These are phyloP conservation scores for Tolypocladium amazonense DNA, from an alignment of 2,329 filamentous ascomycete genomes.

Conservation along the genomic window DNA sequence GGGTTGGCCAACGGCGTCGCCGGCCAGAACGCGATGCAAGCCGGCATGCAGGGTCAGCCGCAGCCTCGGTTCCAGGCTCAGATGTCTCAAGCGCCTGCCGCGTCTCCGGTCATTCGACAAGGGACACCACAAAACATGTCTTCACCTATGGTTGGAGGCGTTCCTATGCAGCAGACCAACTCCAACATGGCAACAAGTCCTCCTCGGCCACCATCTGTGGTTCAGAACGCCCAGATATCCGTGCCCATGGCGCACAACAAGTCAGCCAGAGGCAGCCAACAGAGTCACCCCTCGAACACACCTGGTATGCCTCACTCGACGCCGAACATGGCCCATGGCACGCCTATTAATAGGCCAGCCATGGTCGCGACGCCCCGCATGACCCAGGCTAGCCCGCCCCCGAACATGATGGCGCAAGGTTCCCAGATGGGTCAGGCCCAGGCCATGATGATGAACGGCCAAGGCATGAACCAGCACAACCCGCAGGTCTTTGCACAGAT, in stretches of 20 bases:
- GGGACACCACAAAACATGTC: conserved; percentile 55
- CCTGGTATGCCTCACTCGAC: conserved; percentile 52
- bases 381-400: conserved; percentile 51
- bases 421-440: conserved; percentile 41
- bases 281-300: conserved; percentile 54
- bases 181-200: conserved; percentile 62
- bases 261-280: conserved; percentile 54
- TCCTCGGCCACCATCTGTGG: conserved; percentile 54
- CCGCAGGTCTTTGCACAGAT: conserved; percentile 33
- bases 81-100: conserved; percentile 51
- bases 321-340: conserved; percentile 49
- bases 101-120: conserved; percentile 57
- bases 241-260: conserved; percentile 52
- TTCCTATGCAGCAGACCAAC: conserved; percentile 53
- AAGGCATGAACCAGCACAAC: conserved; percentile 27
- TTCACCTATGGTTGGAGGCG: conserved; percentile 52
- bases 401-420: conserved; percentile 46
- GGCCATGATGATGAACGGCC: conserved; percentile 41
- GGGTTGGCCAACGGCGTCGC: conserved; percentile 28
- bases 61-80: conserved; percentile 42
- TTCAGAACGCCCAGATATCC: conserved; percentile 47
- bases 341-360: conserved; percentile 43
- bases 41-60: conserved; percentile 25
- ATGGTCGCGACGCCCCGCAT: conserved; percentile 50
- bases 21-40: conserved; percentile 24